phyloP scores from a whole-genome alignment of 2,329 filamentous ascomycete genomes.

The Arthrobotrys iridis region DNA sequence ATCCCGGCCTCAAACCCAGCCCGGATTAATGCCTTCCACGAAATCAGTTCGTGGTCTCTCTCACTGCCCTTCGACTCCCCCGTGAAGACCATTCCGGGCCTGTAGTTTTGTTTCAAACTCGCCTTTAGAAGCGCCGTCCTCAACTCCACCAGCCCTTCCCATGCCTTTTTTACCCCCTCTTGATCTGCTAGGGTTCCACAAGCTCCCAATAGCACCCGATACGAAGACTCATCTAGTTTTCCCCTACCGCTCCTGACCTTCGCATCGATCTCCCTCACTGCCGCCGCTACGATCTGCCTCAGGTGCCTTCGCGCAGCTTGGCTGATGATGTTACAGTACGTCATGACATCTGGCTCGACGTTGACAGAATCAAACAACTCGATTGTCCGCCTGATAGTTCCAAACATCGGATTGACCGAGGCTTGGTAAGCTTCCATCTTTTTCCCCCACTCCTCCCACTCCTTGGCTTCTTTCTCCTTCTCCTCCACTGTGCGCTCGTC shows the following conservation, averaged over 20 bases:
- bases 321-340: slow-evolving; percentile 62
- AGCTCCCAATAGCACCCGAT: slow-evolving; percentile 25
- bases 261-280: slow-evolving; percentile 18
- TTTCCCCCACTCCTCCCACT: slow-evolving; percentile 37
- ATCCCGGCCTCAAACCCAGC: slow-evolving; percentile 38
- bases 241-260: not conserved
- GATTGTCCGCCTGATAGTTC: slow-evolving; percentile 58
- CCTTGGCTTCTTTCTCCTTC: slow-evolving; percentile 4
- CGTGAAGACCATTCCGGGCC: not conserved
- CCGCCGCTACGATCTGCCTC: slow-evolving; percentile 38
- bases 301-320: slow-evolving; percentile 60
- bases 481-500: slow-evolving; percentile 6
- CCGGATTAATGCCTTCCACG: slow-evolving; percentile 42
- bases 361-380: slow-evolving; percentile 58
- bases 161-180: slow-evolving; percentile 27
- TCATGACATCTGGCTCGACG: slow-evolving; percentile 57
- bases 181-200: slow-evolving; percentile 26
- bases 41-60: slow-evolving; percentile 32
- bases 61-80: not conserved
- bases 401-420: slow-evolving; percentile 55
- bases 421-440: slow-evolving; percentile 38
- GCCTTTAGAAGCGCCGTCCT: slow-evolving; percentile 3
- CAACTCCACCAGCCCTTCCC: slow-evolving; percentile 22
- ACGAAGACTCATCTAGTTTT: not conserved
- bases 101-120: not conserved